These are phyloP conservation scores for Citrus inodora DNA, from an alignment of 345 rosid species.

Conservation along the genomic window DNA sequence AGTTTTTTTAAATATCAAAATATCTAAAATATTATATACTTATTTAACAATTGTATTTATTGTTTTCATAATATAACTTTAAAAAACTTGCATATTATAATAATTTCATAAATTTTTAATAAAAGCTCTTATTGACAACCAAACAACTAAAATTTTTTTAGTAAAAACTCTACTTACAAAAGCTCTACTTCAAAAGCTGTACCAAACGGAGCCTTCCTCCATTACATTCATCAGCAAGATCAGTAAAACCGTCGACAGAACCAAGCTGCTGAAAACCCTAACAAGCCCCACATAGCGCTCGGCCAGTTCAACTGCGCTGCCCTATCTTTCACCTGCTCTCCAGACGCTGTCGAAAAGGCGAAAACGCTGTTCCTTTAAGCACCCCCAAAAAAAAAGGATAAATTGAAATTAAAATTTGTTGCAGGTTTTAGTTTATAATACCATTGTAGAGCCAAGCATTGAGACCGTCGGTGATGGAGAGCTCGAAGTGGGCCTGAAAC, in stretches of 20 bases:
- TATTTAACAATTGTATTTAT: too few species aligned
- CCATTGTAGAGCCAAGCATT: conserved; percentile 73
- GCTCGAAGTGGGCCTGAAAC: conserved; percentile 52
- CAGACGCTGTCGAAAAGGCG: conserved; percentile 39
- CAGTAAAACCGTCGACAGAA: conserved; percentile 62
- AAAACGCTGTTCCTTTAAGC: too few species aligned
- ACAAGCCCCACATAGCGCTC: conserved; percentile 44
- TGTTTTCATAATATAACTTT: too few species aligned
- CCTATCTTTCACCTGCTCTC: conserved; percentile 70
- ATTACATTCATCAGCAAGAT: conserved; percentile 64
- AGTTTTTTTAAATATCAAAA: too few species aligned
- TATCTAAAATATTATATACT: too few species aligned
- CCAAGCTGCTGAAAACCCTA: conserved; percentile 72
- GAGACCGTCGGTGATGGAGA: conserved; percentile 78
- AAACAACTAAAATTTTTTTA: too few species aligned
- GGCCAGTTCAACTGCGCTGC: conserved; percentile 89
- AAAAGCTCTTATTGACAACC: too few species aligned
- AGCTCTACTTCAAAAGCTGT: too few species aligned
- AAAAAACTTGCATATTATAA: too few species aligned
- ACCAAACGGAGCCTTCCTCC: conserved; percentile 22
- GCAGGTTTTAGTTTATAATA: conserved; percentile 4
- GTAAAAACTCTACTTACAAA: too few species aligned
- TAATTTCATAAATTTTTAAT: too few species aligned
- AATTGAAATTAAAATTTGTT: not conserved
- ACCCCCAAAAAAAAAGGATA: too few species aligned